Conservation (phyloP, 2,329 filamentous ascomycete genomes). For the Cryphonectria radicalis region DNA sequence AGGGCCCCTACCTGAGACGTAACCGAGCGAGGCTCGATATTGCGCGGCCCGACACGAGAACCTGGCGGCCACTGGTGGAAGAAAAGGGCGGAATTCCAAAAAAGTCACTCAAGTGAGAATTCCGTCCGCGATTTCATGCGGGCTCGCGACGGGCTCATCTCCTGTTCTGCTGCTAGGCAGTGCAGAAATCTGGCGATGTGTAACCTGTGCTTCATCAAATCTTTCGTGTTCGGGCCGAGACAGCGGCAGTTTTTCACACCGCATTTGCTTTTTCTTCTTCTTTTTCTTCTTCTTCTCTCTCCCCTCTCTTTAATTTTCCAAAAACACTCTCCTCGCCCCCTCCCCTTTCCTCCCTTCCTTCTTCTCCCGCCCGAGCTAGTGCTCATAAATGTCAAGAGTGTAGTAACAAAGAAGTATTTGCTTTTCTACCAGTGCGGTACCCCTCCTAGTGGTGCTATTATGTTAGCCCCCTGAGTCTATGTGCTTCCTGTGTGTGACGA, state of each 20-base stretch:
- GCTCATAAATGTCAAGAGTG: background rate
- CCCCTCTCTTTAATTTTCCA: too few relatives aligned
- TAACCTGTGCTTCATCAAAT: background rate
- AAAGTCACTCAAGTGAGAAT: background rate
- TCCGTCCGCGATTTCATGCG: background rate
- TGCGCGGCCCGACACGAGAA: conserved; percentile 10
- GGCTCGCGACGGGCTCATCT: background rate
- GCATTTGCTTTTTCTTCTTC: background rate
- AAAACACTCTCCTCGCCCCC: background rate
- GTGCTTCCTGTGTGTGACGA: background rate
- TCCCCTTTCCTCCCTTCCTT: background rate
- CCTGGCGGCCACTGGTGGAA: background rate
- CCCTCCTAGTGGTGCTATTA: background rate
- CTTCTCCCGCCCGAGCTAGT: background rate
- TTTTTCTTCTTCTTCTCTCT: background rate
- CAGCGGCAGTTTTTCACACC: background rate
- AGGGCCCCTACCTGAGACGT: conserved; percentile 20
- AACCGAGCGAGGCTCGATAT: conserved; percentile 28
- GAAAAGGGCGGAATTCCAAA: background rate
- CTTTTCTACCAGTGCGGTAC: background rate
- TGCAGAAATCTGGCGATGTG: background rate
- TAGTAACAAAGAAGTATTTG: background rate
- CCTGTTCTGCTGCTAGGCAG: background rate
- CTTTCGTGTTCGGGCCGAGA: conserved; percentile 1
- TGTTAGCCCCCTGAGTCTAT: background rate